A percentile compares a stretch with the other conserved stretches of the same genome.
phyloP scores from a whole-genome alignment of 2,329 filamentous ascomycete genomes.

The Pseudofabraea citricarpa region DNA sequence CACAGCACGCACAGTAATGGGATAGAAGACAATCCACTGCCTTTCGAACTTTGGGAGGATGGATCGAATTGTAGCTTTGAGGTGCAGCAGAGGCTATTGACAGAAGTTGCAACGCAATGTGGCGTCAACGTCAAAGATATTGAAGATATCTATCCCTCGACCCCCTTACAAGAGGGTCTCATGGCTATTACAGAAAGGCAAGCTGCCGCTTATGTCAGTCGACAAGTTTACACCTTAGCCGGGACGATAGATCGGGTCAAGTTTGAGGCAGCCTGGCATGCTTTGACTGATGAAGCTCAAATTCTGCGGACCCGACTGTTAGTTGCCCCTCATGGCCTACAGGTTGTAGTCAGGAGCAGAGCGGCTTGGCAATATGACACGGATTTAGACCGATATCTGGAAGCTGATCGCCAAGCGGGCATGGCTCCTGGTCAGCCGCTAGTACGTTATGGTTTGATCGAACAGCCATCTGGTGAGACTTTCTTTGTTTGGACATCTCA shows the following conservation, averaged over 20 bases:
- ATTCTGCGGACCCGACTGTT: slow-evolving; percentile 1
- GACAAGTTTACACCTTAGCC: neutral
- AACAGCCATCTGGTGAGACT: neutral
- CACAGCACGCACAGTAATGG: neutral
- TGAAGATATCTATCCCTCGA: neutral
- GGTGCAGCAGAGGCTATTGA: neutral
- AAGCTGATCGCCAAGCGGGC: slow-evolving; percentile 3
- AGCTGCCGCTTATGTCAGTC: slow-evolving; percentile 2
- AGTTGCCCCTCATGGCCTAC: slow-evolving; percentile 3
- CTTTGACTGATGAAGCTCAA: slow-evolving; percentile 2
- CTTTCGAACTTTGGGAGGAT: slow-evolving; percentile 3
- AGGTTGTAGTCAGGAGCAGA: slow-evolving; percentile 9
- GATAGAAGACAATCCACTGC: neutral
- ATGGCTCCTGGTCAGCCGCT: slow-evolving; percentile 2
- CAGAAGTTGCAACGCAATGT: slow-evolving; percentile 2
- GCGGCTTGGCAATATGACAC: slow-evolving; percentile 2
- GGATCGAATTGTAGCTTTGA: neutral
- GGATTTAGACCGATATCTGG: slow-evolving; percentile 9
- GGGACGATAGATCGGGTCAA: neutral
- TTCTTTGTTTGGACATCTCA: slow-evolving; percentile 4
- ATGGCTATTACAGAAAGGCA: slow-evolving; percentile 9
- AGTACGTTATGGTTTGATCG: slow-evolving; percentile 4
- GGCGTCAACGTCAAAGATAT: neutral
- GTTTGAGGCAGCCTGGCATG: slow-evolving; percentile 1
- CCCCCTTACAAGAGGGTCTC: slow-evolving; percentile 1